Evolutionary conservation across 1,284 basidiomycete species (phyloP).

Genomic region (Leccinum pachyderme): DNA sequence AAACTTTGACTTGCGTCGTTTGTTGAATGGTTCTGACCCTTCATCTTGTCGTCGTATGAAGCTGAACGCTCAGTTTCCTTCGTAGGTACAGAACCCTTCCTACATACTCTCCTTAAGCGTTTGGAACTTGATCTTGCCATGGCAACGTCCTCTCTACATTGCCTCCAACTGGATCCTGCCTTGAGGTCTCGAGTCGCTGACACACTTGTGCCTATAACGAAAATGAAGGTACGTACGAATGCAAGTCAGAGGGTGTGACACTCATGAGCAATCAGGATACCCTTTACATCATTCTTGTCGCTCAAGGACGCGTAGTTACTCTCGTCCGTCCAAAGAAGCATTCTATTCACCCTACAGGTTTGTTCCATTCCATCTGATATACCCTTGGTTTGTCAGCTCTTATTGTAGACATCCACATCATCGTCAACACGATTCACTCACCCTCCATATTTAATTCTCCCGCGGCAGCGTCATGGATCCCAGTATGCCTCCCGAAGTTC

Average conservation of each 20-base stretch:
- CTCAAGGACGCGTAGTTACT: slow-evolving; percentile 79
- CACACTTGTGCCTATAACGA: slow-evolving; percentile 71
- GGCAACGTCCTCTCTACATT: slow-evolving; percentile 78
- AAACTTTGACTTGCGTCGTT: slow-evolving; percentile 87
- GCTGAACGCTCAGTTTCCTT: slow-evolving; percentile 1
- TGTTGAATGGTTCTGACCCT: slow-evolving; percentile 66
- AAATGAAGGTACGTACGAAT: slow-evolving; percentile 62
- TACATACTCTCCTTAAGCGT: slow-evolving; percentile 66
- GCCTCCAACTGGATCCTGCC: slow-evolving; percentile 69
- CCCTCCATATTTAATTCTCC: slow-evolving; percentile 68
- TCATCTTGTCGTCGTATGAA: not conserved
- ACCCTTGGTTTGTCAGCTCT: slow-evolving; percentile 3
- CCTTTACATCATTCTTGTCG: slow-evolving; percentile 86
- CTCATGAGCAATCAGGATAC: slow-evolving; percentile 60
- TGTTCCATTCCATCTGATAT: slow-evolving; percentile 14
- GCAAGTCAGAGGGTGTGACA: not conserved
- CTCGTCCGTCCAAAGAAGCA: slow-evolving; percentile 90
- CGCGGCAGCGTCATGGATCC: slow-evolving; percentile 88
- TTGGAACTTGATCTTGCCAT: slow-evolving; percentile 81
- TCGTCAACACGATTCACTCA: slow-evolving; percentile 78
- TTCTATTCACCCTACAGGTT: slow-evolving; percentile 91
- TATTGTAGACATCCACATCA: slow-evolving; percentile 74
- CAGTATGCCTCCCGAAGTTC: slow-evolving; percentile 94
- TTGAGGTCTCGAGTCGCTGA: slow-evolving; percentile 75
- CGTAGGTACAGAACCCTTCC: slow-evolving; percentile 78